These are phyloP conservation scores for Hypocreales sp. DNA, from an alignment of 2,329 filamentous ascomycete genomes.

Conservation along the genomic window DNA sequence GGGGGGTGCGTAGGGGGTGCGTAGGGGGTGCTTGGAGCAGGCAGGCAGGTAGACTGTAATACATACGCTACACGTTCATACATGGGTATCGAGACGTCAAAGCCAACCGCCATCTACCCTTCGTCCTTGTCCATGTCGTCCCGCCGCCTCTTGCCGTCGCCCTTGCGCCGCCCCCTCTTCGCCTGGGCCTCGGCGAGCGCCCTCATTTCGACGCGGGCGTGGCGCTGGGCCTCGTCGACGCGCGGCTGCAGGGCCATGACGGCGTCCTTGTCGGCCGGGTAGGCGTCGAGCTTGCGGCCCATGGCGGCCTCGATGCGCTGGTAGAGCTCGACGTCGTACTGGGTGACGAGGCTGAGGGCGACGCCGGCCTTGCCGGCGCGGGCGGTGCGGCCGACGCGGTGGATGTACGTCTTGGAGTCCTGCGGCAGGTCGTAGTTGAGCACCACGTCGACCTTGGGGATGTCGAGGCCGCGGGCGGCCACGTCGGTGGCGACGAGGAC, in stretches of 20 bases:
- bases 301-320: conserved; percentile 70
- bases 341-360: conserved; percentile 68
- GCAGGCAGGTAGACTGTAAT: no score
- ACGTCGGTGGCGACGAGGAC: conserved; percentile 90
- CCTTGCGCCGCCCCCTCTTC: conserved; percentile 33
- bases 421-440: conserved; percentile 74
- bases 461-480: conserved; percentile 84
- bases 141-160: conserved; percentile 21
- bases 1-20: no score
- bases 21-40: no score
- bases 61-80: no score
- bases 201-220: conserved; percentile 72
- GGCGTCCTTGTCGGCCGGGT: conserved; percentile 60
- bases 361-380: conserved; percentile 74
- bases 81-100: no score
- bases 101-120: no score
- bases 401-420: conserved; percentile 82
- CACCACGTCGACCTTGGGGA: conserved; percentile 78
- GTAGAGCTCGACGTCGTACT: conserved; percentile 76
- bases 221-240: conserved; percentile 70
- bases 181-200: conserved; percentile 54
- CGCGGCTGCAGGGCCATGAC: conserved; percentile 67
- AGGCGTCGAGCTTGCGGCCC: conserved; percentile 59
- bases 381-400: conserved; percentile 77
- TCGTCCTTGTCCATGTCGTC: conserved; percentile 66